These are phyloP conservation scores for Lepidium campestre DNA, from an alignment of 441 rosid genomes.

Conservation along the genomic window DNA sequence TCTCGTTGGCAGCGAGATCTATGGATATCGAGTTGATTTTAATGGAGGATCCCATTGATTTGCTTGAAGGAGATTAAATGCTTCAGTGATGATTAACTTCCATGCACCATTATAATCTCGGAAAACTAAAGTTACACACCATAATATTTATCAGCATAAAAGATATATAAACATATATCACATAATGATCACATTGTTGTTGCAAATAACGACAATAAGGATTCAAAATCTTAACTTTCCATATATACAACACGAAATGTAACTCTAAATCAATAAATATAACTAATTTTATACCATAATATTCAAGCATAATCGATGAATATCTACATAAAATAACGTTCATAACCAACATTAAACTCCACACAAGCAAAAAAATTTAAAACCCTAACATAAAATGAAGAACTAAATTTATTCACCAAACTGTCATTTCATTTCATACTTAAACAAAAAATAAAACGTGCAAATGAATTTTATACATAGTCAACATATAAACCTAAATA, in stretches of 20 bases:
- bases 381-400: constrained; percentile 50
- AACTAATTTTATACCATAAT: background rate
- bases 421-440: background rate
- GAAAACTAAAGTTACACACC: background rate
- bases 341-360: constrained; percentile 3
- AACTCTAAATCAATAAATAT: background rate
- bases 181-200: constrained; percentile 3
- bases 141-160: constrained; percentile 21
- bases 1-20: constrained; percentile 49
- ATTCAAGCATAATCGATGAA: constrained; percentile 14
- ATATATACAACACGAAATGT: background rate
- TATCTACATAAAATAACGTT: constrained; percentile 61
- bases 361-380: too few species aligned
- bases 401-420: constrained; percentile 3
- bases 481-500: constrained; percentile 18
- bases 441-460: constrained; percentile 1
- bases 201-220: background rate
- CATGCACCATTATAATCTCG: constrained; percentile 22
- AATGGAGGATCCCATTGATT: constrained; percentile 45
- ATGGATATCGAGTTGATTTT: constrained; percentile 67
- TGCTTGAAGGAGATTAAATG: constrained; percentile 30
- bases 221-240: constrained; percentile 1
- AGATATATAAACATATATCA: background rate
- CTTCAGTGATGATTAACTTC: constrained; percentile 33
- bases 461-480: constrained; percentile 16